Evolutionary conservation across 176 grass and related monocot genomes (phyloP).

Genomic region (Carex myosuroides): DNA sequence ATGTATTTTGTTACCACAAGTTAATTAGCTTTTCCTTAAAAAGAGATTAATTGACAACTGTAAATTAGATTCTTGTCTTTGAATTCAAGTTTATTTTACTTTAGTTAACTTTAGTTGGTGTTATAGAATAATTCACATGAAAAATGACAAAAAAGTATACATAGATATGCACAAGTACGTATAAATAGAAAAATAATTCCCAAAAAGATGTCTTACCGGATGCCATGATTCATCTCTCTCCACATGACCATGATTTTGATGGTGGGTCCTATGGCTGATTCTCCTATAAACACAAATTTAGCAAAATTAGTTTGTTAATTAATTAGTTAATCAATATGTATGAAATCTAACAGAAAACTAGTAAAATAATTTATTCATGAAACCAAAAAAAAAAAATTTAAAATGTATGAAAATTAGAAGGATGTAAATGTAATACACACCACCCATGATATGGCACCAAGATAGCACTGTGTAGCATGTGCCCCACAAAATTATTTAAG

Average conservation of each 20-base stretch:
- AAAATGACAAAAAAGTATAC: neutral
- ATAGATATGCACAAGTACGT: neutral
- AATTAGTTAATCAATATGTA: neutral
- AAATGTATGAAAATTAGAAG: neutral
- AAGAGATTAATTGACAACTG: neutral
- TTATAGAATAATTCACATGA: neutral
- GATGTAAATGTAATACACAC: constrained; percentile 17
- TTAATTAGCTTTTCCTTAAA: neutral
- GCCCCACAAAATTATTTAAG: constrained; percentile 63
- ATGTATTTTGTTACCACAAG: neutral
- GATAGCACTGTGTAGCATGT: constrained; percentile 66
- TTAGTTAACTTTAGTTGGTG: neutral
- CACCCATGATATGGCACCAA: constrained; percentile 91
- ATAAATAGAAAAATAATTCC: neutral
- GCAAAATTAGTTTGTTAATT: neutral
- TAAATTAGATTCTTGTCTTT: neutral
- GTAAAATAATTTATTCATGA: neutral
- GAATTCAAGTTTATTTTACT: neutral
- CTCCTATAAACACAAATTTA: constrained; percentile 40
- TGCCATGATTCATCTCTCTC: constrained; percentile 90
- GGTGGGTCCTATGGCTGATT: constrained; percentile 94
- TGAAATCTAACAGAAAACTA: no score
- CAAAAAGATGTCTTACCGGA: constrained; percentile 45
- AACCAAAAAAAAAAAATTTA: neutral
- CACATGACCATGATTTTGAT: constrained; percentile 81